Evolutionary conservation across 2,329 filamentous ascomycete species (phyloP).

Genomic region (Metarhizium anisopliae): DNA sequence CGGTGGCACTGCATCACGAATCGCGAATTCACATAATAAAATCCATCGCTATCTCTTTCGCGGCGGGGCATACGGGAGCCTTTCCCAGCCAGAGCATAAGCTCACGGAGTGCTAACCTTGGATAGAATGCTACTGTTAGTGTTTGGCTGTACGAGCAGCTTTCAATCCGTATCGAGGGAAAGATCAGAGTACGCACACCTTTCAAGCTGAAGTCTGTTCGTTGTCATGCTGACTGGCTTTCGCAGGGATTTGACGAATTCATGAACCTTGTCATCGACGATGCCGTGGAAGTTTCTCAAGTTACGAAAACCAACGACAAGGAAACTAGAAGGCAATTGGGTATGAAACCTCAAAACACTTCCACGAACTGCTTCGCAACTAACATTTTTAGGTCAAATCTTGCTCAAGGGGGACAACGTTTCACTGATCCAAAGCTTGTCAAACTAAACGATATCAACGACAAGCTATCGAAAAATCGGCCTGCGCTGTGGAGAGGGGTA

Average conservation of each 20-base stretch:
- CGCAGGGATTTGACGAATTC: constrained; percentile 93
- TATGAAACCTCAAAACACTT: constrained; percentile 31
- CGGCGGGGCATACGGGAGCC: background rate
- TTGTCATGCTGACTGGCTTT: background rate
- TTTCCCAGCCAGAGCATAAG: accelerated
- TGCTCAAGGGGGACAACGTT: constrained; percentile 84
- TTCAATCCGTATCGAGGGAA: constrained; percentile 87
- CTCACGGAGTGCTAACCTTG: background rate
- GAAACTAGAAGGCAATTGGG: constrained; percentile 73
- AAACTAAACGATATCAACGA: background rate
- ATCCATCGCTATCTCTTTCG: background rate
- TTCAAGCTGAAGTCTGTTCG: background rate
- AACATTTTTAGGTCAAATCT: constrained; percentile 61
- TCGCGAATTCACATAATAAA: background rate
- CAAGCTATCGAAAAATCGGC: background rate
- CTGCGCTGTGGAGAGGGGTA: background rate
- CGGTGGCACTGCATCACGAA: background rate
- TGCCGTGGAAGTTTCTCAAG: constrained; percentile 80
- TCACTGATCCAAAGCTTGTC: constrained; percentile 59
- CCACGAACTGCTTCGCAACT: constrained; percentile 9
- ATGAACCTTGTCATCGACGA: constrained; percentile 98
- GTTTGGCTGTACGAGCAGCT: constrained; percentile 98
- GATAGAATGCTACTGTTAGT: constrained; percentile 69
- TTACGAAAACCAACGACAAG: constrained; percentile 67
- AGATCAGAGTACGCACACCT: constrained; percentile 66